Evolutionary conservation across 306 rosid species (phyloP).

Genomic region (Inga oerstediana): DNA sequence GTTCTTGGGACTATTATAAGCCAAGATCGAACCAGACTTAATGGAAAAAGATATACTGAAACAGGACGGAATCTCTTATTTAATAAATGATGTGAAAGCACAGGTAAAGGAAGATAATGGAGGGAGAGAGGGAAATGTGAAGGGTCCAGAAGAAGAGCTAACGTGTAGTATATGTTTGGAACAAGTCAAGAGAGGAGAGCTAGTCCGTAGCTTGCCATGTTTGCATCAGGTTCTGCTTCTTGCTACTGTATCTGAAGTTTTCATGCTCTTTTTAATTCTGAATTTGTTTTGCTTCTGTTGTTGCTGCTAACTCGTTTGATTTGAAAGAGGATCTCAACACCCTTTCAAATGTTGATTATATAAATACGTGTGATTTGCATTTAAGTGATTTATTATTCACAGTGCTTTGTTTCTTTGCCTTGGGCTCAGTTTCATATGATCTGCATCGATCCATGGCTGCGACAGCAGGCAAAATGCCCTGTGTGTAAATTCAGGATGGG

Average conservation of each 20-base stretch:
- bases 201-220: constrained; percentile 68
- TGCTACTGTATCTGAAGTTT: not conserved
- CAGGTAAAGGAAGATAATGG: constrained; percentile 37
- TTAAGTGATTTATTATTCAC: not conserved
- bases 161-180: constrained; percentile 57
- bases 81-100: constrained; percentile 30
- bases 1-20: not conserved
- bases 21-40: not conserved
- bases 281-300: not conserved
- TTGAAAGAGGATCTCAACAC: not conserved
- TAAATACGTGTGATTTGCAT: not conserved
- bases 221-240: constrained; percentile 62
- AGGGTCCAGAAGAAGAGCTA: constrained; percentile 39
- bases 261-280: not conserved
- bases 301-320: not conserved
- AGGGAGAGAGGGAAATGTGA: constrained; percentile 31
- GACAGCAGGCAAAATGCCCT: constrained; percentile 71
- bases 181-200: constrained; percentile 58
- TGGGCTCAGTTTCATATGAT: constrained; percentile 61
- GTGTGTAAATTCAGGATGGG: constrained; percentile 64
- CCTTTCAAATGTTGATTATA: not conserved
- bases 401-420: not conserved
- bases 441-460: constrained; percentile 80
- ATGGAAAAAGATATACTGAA: not conserved
- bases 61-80: not conserved